A percentile compares a stretch with the other conserved stretches of the same genome.
Conservation (phyloP, 805 yeast species). For the Wickerhamiella galacta region DNA sequence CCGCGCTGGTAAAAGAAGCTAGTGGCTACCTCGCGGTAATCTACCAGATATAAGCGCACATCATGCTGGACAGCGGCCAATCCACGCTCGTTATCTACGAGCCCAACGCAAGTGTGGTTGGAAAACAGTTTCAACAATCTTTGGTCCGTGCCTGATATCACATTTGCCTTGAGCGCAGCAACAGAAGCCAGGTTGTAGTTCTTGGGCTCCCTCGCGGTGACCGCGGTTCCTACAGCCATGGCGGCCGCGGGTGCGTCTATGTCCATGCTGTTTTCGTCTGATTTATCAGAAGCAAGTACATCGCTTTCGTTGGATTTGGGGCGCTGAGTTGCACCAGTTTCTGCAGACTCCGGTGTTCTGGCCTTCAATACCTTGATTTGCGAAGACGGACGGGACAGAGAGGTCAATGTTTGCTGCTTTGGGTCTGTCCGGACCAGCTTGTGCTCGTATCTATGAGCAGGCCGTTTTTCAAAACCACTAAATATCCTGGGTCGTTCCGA, state of each 20-base stretch:
- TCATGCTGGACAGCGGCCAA: slow-evolving; percentile 75
- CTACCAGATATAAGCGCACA: slow-evolving; percentile 58
- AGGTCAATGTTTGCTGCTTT: slow-evolving; percentile 37
- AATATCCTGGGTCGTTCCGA: too few relatives aligned
- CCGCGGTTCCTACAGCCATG: neutral
- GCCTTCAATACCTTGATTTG: too few relatives aligned
- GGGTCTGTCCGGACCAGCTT: slow-evolving; percentile 58
- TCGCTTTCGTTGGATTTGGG: too few relatives aligned
- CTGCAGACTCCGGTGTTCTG: too few relatives aligned
- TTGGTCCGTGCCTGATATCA: slow-evolving; percentile 31
- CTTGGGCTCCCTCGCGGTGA: neutral
- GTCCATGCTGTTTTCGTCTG: neutral
- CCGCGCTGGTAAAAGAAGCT: slow-evolving; percentile 74
- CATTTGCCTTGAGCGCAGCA: slow-evolving; percentile 33
- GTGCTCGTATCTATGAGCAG: slow-evolving; percentile 35
- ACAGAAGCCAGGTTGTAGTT: slow-evolving; percentile 23
- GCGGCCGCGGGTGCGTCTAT: slow-evolving; percentile 1
- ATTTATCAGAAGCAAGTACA: too few relatives aligned
- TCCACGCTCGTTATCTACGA: slow-evolving; percentile 55
- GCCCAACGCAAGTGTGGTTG: slow-evolving; percentile 60
- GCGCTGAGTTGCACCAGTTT: too few relatives aligned
- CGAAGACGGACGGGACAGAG: slow-evolving; percentile 14
- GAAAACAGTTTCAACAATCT: slow-evolving; percentile 51
- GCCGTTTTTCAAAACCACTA: too few relatives aligned
- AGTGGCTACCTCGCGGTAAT: slow-evolving; percentile 50